Percentiles rank a stretch among this genome's conserved stretches.
phyloP scores from a whole-genome alignment of 768 basidiomycete species.

The Heimioporus sp. region DNA sequence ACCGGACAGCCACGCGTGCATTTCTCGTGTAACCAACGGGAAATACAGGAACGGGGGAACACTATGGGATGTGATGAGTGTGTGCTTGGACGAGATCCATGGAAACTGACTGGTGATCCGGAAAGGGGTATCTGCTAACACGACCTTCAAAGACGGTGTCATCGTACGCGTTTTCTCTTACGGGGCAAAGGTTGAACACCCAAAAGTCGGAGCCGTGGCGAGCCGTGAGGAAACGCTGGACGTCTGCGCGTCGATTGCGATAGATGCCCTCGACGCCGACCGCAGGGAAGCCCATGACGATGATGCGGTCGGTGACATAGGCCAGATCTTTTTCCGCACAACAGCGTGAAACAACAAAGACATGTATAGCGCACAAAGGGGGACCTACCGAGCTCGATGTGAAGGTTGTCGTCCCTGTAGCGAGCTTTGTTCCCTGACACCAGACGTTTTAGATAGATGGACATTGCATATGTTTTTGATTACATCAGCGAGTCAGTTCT shows the following conservation, averaged over 20 bases:
- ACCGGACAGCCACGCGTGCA: constrained; percentile 66
- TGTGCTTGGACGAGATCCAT: constrained; percentile 26
- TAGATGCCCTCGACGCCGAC: constrained; percentile 76
- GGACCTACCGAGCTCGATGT: constrained; percentile 65
- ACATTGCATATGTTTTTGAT: constrained; percentile 38
- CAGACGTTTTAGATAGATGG: constrained; percentile 64
- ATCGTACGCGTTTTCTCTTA: constrained; percentile 78
- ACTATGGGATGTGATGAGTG: constrained; percentile 32
- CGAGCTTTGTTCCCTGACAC: constrained; percentile 84
- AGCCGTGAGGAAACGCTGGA: constrained; percentile 68
- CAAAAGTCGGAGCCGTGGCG: constrained; percentile 77
- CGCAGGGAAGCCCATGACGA: constrained; percentile 86
- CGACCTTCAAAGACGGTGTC: constrained; percentile 64
- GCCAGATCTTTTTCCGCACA: constrained; percentile 44
- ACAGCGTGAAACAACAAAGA: too few species aligned
- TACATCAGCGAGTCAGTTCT: constrained; percentile 13
- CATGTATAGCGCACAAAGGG: too few species aligned
- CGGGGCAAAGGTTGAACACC: constrained; percentile 88
- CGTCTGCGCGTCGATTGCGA: constrained; percentile 75
- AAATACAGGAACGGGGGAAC: constrained; percentile 77
- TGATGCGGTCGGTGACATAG: constrained; percentile 71
- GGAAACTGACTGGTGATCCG: constrained; percentile 86
- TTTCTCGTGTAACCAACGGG: constrained; percentile 70
- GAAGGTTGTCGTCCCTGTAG: constrained; percentile 63
- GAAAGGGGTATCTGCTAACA: constrained; percentile 84